Conservation (phyloP, 352 stramenopile species). For the Thraustochytrium sp. region DNA sequence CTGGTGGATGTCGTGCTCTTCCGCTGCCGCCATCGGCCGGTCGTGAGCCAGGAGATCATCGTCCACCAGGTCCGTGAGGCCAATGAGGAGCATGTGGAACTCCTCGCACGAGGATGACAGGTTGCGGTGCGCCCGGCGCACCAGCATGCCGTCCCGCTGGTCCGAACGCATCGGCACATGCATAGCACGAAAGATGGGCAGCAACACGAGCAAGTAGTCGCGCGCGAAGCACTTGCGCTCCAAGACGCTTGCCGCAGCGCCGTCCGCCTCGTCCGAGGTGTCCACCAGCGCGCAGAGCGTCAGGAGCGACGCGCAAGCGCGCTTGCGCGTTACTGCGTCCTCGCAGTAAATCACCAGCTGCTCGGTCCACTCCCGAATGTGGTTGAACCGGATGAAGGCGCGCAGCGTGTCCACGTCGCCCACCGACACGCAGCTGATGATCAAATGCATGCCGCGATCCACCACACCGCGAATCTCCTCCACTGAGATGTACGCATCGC, state of each 20-base stretch:
- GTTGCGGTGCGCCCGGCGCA: conserved; percentile 19
- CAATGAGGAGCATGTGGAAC: conserved; percentile 22
- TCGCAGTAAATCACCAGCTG: conserved; percentile 27
- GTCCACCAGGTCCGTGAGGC: conserved; percentile 16
- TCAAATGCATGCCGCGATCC: not conserved
- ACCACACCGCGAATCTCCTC: not conserved
- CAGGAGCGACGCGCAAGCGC: not conserved
- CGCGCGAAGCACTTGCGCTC: conserved; percentile 4
- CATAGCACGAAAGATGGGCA: conserved; percentile 14
- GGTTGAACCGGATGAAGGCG: not conserved
- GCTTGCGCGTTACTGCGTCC: not conserved
- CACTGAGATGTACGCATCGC: not conserved
- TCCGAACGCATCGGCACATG: conserved; percentile 9
- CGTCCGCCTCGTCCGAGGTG: not conserved
- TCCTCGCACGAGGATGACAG: conserved; percentile 2
- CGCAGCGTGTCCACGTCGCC: not conserved
- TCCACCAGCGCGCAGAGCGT: conserved; percentile 38
- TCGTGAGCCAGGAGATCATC: not conserved
- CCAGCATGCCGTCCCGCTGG: not conserved
- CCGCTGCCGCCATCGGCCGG: not conserved
- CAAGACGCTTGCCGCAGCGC: not conserved
- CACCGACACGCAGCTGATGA: not conserved
- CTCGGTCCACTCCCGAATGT: conserved; percentile 17
- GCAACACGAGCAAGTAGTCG: not conserved
- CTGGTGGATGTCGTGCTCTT: not conserved